phyloP scores from a whole-genome alignment of 305 asterid genomes.

The Solanum hybrid region DNA sequence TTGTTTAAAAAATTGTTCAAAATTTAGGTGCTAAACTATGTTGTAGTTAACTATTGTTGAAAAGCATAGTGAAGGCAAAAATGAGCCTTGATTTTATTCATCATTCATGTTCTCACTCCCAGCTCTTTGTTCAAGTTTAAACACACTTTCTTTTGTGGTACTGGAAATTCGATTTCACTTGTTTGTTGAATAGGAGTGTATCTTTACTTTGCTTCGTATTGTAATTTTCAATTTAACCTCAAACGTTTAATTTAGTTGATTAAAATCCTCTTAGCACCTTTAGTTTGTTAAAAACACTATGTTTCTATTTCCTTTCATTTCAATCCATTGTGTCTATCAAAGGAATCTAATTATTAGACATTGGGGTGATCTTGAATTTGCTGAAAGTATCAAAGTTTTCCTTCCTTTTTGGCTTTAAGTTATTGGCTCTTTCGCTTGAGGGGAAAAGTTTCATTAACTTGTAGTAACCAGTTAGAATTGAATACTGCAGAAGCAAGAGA shows the following conservation, averaged over 20 bases:
- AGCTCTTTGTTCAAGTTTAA: neutral
- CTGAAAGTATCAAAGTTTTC: neutral
- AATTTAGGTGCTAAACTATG: neutral
- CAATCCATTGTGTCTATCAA: neutral
- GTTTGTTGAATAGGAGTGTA: neutral
- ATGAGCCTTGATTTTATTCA: neutral
- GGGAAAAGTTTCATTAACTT: neutral
- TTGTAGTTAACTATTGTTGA: neutral
- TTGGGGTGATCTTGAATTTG: neutral
- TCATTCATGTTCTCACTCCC: neutral
- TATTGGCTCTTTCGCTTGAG: neutral
- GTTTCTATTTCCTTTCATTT: neutral
- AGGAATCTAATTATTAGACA: neutral
- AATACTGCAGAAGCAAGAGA: neutral
- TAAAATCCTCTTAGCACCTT: neutral
- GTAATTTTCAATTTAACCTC: neutral
- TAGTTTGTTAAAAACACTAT: neutral
- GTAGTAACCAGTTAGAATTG: neutral
- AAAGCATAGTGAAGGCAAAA: neutral
- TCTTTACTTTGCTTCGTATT: neutral
- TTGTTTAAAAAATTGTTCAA: neutral
- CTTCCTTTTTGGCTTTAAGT: neutral
- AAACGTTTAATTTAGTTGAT: neutral
- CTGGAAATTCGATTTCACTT: neutral
- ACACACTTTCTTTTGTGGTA: neutral